Base-by-base conservation (phyloP, 495 filamentous ascomycete species). In the Aspergillus cristatus region DNA sequence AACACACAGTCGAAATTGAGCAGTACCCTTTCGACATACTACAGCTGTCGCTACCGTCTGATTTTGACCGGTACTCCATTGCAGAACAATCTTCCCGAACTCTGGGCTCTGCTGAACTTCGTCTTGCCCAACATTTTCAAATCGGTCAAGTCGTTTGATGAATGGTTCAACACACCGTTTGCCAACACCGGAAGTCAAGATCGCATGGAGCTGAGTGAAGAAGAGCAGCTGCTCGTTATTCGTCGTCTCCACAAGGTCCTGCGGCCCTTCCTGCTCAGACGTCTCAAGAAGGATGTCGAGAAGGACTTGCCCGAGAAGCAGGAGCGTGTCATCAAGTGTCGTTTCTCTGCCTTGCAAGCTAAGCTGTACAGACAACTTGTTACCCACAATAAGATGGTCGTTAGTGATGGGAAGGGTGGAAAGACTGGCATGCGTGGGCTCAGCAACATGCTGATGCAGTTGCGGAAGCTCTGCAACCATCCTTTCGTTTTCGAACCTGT, bases 91-190 rank as follows among this genome's bases (percentile, higher is more conserved):
- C 70, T 98, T 13, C 82, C 88, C 8, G 91, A 98, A 50, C 68
- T 98, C 47, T 98, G 91, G 91, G 82, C 93, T 28, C 76, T 97
- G 59, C 81, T 98, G 47, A 98, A 98, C 60, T 98, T 98, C 59
- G 93, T 96, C 15, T 72, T 98, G 15, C 91, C 91, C 7, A 97
- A 85, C 43, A 98, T 98, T 47, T 98, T 98, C 79, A 98, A 98
- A 55, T 97, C 93, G 0, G 90, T 93, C 32, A 97, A 95, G 62
- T 94, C 88, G 7, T 98, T 98, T 50, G 91, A 98, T 59, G 91
- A 98, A 58, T 98, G 91, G 91, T 98, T 98, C 72, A 97, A 96
- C 60, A 97, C 91, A 2, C 91, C 91, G 0, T 98, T 98, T 57
- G 93, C 93, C 34, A 98, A 98, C 60, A 97, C 93, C 7, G 91